Percentiles rank a stretch among this genome's conserved stretches.
Conservation (phyloP, 2,329 filamentous ascomycete genomes). For the Aspergillus sp. region DNA sequence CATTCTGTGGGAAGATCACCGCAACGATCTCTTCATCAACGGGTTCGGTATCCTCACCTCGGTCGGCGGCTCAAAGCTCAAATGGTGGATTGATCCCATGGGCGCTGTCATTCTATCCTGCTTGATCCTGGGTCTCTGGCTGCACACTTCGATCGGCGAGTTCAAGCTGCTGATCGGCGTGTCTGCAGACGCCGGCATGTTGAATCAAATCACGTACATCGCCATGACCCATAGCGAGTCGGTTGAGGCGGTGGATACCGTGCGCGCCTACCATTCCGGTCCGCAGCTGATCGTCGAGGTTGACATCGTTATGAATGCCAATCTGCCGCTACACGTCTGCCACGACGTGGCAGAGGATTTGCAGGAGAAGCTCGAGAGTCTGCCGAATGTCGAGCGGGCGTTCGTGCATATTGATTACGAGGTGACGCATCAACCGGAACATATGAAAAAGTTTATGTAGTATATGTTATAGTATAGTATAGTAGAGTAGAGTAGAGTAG, state of each 20-base stretch:
- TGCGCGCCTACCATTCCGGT: not conserved
- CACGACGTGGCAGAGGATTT: not conserved
- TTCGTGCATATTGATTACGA: slow-evolving; percentile 2
- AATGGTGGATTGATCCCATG: not conserved
- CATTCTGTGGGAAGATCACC: slow-evolving; percentile 1
- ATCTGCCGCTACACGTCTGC: not conserved
- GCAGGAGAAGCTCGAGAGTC: slow-evolving; percentile 1
- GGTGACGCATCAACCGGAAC: not conserved
- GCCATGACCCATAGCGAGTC: not conserved
- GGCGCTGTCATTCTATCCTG: not conserved
- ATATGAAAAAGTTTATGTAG: not conserved
- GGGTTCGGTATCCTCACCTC: slow-evolving; percentile 2
- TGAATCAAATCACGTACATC: slow-evolving; percentile 1
- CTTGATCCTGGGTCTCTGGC: not conserved
- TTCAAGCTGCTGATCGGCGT: not conserved
- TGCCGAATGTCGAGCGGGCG: not conserved
- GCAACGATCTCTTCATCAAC: slow-evolving; percentile 3
- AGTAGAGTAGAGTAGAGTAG: too few relatives aligned
- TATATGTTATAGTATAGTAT: too few relatives aligned
- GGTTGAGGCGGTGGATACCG: not conserved
- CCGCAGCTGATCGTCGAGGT: not conserved
- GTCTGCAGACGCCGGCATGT: not conserved
- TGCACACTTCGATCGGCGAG: not conserved
- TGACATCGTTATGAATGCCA: not conserved
- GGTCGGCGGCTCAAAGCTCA: not conserved